Conservation (phyloP, 192 early-diverging fungal genomes). For the Coemansia umbellata region DNA sequence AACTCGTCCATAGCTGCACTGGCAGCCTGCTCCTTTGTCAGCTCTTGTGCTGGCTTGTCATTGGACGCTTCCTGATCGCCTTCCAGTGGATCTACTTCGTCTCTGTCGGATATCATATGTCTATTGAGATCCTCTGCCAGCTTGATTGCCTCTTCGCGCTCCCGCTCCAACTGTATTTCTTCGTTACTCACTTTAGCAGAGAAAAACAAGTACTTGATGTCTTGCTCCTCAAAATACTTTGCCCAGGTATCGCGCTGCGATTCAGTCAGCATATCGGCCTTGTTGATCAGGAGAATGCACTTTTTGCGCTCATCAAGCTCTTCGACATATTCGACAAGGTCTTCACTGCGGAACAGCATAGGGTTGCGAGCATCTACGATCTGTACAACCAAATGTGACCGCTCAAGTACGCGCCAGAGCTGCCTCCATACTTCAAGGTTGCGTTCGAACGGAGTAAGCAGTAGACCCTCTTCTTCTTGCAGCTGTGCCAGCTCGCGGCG, state of each 20-base stretch:
- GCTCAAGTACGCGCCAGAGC: constrained; percentile 97
- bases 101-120: constrained; percentile 21
- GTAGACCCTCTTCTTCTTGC: constrained; percentile 87
- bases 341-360: constrained; percentile 81
- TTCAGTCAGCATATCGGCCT: constrained; percentile 94
- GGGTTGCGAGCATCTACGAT: constrained; percentile 99
- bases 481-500: constrained; percentile 79
- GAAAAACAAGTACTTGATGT: constrained; percentile 89
- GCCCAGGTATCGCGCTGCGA: constrained; percentile 88
- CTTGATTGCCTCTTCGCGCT: constrained; percentile 50
- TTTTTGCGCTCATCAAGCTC: constrained; percentile 85
- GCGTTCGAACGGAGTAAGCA: constrained; percentile 97
- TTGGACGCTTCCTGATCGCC: neutral
- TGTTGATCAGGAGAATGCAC: constrained; percentile 93
- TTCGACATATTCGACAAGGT: constrained; percentile 86
- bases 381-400: constrained; percentile 93
- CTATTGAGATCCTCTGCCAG: constrained; percentile 30
- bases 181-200: constrained; percentile 83
- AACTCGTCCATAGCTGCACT: constrained; percentile 16
- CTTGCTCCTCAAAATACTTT: constrained; percentile 77
- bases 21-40: constrained; percentile 4
- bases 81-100: constrained; percentile 24
- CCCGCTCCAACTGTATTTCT: constrained; percentile 65
- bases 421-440: constrained; percentile 99
- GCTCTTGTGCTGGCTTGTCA: constrained; percentile 5